Base-by-base conservation (phyloP, 1,139 yeast genomes). In the Lodderomyces parapsilosis region DNA sequence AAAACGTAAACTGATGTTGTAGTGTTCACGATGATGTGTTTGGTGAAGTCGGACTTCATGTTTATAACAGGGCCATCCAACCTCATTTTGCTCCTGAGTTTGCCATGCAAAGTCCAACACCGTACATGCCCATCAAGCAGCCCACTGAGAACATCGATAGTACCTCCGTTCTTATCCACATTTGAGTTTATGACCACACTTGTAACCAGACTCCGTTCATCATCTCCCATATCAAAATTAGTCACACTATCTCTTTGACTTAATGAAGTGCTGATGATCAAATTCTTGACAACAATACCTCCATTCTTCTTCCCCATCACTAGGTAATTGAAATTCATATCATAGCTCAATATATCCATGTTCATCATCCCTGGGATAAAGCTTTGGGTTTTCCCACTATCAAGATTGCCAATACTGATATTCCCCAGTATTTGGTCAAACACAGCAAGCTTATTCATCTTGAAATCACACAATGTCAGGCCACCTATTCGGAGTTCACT, bases 311-410 rank as follows among this genome's bases (percentile, higher is more conserved):
- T 63, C 13, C 70, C 68, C 41, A 63, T 56, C 3, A 66, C 56
- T 23, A 68, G 49, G 49, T 66, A 65, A 44, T 57, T 63, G 72
- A 71, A 69, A 49, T 62, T 68, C 11, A 68, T 46, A 19, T 57
- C 59, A 50, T 51, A 60, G 31, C 64, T 53, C 17, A 48, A 38
- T 6, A 60, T 50, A n/a, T 53, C 53, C 2, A 59, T 51, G 40
- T 56, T 53, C 45, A 13, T 20, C 28, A 49, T 53, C 1, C 73
- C 75, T 0, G 76, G 77, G 4, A 71, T 63, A 43, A 59, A 70
- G 30, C 71, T 62, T 41, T 68, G 76, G 47, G 59, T 65, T 43
- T 60, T 62, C 0, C 81, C 81, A 54, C 61, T 68, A 36, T 60
- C 59, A 39, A 75, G 57, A 37, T 66, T 63, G 42, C 77, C 69